Conservation (phyloP, 2,329 filamentous ascomycete species). For the Pezicula carpinea region DNA sequence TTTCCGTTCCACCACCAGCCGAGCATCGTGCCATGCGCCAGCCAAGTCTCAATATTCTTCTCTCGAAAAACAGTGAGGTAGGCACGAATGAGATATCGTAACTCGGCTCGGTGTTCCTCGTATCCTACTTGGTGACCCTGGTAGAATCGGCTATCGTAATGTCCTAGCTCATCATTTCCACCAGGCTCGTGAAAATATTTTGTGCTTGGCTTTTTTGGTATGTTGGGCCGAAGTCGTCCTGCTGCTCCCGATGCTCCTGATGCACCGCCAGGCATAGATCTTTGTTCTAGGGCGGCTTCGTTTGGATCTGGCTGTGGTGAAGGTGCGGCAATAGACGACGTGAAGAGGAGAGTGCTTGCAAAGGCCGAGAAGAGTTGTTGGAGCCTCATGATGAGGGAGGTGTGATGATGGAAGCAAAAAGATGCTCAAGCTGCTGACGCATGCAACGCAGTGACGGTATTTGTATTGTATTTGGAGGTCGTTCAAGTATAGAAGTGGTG, state of each 20-base stretch:
- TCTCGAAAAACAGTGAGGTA: conserved; percentile 65
- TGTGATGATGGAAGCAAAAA: neutral
- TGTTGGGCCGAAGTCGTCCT: too few relatives aligned
- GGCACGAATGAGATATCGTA: conserved; percentile 66
- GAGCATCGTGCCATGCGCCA: conserved; percentile 77
- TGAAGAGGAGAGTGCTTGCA: conserved; percentile 9
- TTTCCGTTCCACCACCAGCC: conserved; percentile 86
- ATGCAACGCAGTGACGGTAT: neutral
- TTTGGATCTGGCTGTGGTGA: neutral
- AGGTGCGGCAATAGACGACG: neutral
- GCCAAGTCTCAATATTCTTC: conserved; percentile 73
- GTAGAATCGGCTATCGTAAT: conserved; percentile 74
- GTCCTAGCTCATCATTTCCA: conserved; percentile 52
- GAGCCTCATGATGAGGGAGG: conserved; percentile 11
- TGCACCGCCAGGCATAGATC: too few relatives aligned
- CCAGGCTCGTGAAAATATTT: conserved; percentile 50
- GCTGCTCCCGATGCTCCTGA: too few relatives aligned
- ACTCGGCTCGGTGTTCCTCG: conserved; percentile 58
- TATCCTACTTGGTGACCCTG: conserved; percentile 54
- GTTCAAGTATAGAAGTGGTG: neutral
- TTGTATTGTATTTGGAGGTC: neutral
- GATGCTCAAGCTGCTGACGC: neutral
- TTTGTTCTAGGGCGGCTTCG: neutral
- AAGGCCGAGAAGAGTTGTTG: conserved; percentile 5
- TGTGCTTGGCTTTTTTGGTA: neutral